Conservation (phyloP, 176 grass and related monocot species). For the Paspalum notatum region DNA sequence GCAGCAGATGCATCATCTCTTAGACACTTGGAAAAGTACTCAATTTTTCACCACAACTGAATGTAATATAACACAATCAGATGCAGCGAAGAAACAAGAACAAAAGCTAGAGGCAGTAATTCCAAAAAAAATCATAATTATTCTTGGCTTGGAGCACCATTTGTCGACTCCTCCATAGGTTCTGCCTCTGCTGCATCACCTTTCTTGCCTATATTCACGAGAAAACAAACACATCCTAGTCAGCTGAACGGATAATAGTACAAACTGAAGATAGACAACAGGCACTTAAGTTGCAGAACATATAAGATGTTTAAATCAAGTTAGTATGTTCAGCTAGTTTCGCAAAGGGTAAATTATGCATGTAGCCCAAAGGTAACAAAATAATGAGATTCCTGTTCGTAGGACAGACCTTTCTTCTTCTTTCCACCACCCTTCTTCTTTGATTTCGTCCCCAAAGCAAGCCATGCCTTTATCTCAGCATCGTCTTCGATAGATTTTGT, state of each 20-base stretch:
- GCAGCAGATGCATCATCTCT: constrained; percentile 37
- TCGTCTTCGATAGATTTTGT: constrained; percentile 68
- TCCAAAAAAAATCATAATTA: constrained; percentile 50
- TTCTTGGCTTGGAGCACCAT: constrained; percentile 59
- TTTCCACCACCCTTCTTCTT: constrained; percentile 99
- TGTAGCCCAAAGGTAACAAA: background rate
- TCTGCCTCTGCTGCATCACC: constrained; percentile 71
- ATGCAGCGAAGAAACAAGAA: constrained; percentile 46
- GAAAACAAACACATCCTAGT: background rate
- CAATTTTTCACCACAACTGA: constrained; percentile 52
- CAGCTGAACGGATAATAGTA: background rate
- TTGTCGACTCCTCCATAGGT: constrained; percentile 66
- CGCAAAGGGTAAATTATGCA: background rate
- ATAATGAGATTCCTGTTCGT: background rate
- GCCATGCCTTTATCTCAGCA: constrained; percentile 90
- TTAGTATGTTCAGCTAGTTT: background rate
- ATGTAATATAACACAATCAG: constrained; percentile 58
- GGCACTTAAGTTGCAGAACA: background rate
- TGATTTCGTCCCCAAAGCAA: constrained; percentile 89
- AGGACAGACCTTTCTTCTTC: constrained; percentile 80
- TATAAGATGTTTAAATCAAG: background rate
- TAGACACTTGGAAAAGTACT: constrained; percentile 34
- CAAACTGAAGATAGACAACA: background rate
- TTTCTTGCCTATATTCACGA: constrained; percentile 74
- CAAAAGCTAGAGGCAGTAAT: constrained; percentile 42